Conservation (phyloP, 192 early-diverging fungal species). For the Podila minutissima region DNA sequence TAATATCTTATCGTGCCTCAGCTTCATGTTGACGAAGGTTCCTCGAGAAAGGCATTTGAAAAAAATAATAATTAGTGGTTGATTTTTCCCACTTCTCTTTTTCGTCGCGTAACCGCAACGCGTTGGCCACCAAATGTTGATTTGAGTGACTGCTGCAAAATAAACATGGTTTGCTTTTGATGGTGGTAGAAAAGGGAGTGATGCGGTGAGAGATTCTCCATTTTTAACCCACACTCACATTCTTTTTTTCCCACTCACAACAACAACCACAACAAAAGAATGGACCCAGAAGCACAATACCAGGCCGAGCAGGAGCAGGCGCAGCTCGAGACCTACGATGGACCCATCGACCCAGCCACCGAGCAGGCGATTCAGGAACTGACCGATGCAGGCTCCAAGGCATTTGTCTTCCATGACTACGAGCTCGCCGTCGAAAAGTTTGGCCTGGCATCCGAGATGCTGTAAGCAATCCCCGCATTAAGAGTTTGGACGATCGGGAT, state of each 20-base stretch:
- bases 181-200: no score
- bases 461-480: slow-evolving; percentile 52
- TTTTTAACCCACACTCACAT: no score
- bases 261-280: not conserved
- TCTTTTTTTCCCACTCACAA: not conserved
- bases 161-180: no score
- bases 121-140: no score
- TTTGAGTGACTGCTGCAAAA: no score
- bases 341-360: slow-evolving; percentile 41
- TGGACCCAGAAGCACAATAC: slow-evolving; percentile 13
- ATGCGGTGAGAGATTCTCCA: no score
- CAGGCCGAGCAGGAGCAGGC: slow-evolving; percentile 9
- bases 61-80: no score
- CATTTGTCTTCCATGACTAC: slow-evolving; percentile 70
- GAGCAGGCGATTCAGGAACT: slow-evolving; percentile 51
- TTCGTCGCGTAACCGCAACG: no score
- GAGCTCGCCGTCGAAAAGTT: slow-evolving; percentile 71
- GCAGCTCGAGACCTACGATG: slow-evolving; percentile 25
- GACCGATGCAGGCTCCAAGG: slow-evolving; percentile 72
- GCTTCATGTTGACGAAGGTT: no score
- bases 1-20: no score
- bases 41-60: no score
- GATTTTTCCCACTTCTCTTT: no score
- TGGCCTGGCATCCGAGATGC: slow-evolving; percentile 73
- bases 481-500: not conserved